Evolutionary conservation across 2,329 filamentous ascomycete species (phyloP).

Genomic region (Didymella pinodella): DNA sequence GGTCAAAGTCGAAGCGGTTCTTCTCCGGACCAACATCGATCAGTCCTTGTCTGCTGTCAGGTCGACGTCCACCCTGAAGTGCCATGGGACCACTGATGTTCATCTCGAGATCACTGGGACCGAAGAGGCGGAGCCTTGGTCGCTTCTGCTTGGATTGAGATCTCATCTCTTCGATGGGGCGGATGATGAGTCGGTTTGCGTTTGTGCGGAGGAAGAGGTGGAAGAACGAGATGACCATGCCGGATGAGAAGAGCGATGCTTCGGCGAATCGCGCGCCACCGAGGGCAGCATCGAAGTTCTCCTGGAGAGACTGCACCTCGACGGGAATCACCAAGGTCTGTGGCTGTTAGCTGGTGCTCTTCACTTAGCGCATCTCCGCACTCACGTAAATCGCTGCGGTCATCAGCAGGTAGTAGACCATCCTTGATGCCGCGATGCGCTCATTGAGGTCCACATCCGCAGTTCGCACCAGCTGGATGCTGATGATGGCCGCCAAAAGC

Average conservation of each 20-base stretch:
- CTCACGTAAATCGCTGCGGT: slow-evolving; percentile 64
- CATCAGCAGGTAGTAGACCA: slow-evolving; percentile 72
- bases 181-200: slow-evolving; percentile 64
- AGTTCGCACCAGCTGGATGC: slow-evolving; percentile 64
- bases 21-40: slow-evolving; percentile 51
- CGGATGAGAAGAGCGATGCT: slow-evolving; percentile 71
- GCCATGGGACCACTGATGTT: slow-evolving; percentile 51
- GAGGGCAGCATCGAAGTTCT: slow-evolving; percentile 53
- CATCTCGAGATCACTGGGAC: slow-evolving; percentile 53
- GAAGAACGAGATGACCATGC: slow-evolving; percentile 69
- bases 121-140: slow-evolving; percentile 59
- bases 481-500: slow-evolving; percentile 62
- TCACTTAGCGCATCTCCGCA: slow-evolving; percentile 40
- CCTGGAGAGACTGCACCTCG: slow-evolving; percentile 61
- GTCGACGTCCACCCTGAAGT: slow-evolving; percentile 42
- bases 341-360: slow-evolving; percentile 13
- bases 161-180: slow-evolving; percentile 58
- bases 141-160: slow-evolving; percentile 53
- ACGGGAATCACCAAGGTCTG: slow-evolving; percentile 70
- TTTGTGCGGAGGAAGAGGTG: slow-evolving; percentile 73
- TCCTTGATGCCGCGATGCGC: slow-evolving; percentile 70
- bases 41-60: slow-evolving; percentile 47
- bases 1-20: slow-evolving; percentile 46
- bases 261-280: slow-evolving; percentile 69
- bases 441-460: slow-evolving; percentile 65